Evolutionary conservation across 2,329 filamentous ascomycete genomes (phyloP).

Genomic region (Sclerotinia sclerotiorum): DNA sequence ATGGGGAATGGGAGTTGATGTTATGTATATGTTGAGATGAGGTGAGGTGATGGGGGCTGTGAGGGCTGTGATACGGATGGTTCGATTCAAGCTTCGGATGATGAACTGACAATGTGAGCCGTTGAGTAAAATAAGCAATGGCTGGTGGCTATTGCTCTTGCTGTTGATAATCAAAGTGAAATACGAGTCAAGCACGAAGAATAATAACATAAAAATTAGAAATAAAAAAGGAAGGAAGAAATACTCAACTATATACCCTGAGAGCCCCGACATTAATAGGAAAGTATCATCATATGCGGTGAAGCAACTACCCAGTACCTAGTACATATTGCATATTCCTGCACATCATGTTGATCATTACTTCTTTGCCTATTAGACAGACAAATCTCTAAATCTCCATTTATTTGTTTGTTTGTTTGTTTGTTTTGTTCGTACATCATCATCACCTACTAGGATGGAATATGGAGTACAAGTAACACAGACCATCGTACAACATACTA

Average conservation of each 20-base stretch:
- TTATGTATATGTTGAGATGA: background rate
- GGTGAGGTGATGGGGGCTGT: background rate
- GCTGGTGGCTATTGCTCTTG: background rate
- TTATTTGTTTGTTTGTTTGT: too few species aligned
- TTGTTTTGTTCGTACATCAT: background rate
- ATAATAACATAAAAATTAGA: background rate
- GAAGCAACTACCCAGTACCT: background rate
- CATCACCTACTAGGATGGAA: background rate
- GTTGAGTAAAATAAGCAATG: background rate
- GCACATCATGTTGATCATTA: constrained; percentile 8
- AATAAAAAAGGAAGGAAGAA: background rate
- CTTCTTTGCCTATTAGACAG: background rate
- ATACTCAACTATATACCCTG: background rate
- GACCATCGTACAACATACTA: constrained; percentile 1
- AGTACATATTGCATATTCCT: background rate
- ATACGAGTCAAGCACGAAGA: background rate
- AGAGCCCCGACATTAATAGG: background rate
- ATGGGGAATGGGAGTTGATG: background rate
- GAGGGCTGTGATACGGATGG: background rate
- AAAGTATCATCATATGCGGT: background rate
- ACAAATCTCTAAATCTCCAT: background rate
- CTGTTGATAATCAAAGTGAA: background rate
- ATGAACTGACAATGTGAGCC: background rate
- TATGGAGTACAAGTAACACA: background rate
- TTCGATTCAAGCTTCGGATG: constrained; percentile 1